Percentiles rank a stretch among this genome's conserved stretches.
Evolutionary conservation across 2,329 filamentous ascomycete species (phyloP).

Genomic region (Exophiala dermatitidis): DNA sequence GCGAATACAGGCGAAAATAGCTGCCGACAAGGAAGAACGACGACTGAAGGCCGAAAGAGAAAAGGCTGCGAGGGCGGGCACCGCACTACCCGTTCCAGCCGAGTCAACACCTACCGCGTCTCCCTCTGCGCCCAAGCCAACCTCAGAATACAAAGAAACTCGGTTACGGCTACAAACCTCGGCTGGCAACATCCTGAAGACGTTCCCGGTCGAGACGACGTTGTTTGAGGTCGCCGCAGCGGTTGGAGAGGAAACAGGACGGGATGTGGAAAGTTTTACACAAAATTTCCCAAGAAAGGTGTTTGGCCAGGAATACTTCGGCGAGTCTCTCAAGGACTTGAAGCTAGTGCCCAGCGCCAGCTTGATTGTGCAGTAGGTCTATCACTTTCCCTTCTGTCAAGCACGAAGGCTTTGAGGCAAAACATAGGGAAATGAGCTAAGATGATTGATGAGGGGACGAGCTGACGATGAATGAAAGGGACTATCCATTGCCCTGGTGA

Average conservation of each 20-base stretch:
- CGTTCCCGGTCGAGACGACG: conserved; percentile 79
- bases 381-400: not conserved
- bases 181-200: conserved; percentile 74
- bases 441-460: conserved; percentile 3
- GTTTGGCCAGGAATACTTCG: conserved; percentile 69
- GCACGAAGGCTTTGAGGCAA: conserved; percentile 9
- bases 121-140: conserved; percentile 52
- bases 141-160: conserved; percentile 69
- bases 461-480: conserved; percentile 24
- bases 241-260: conserved; percentile 62
- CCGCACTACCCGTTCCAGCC: conserved; percentile 39
- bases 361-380: conserved; percentile 57
- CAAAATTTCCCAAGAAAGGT: conserved; percentile 83
- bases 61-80: conserved; percentile 80
- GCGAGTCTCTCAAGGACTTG: conserved; percentile 85
- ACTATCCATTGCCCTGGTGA: conserved; percentile 26
- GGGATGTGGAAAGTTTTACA: conserved; percentile 66
- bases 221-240: conserved; percentile 84
- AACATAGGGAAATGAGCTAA: conserved; percentile 3
- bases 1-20: conserved; percentile 86
- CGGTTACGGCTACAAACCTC: conserved; percentile 73
- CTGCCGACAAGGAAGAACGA: conserved; percentile 85
- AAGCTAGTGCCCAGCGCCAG: conserved; percentile 87
- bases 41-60: conserved; percentile 76
- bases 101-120: conserved; percentile 41